Percentiles rank a stretch among this genome's conserved stretches.
These are phyloP conservation scores for Yamadazyma taylorii DNA, from an alignment of 1,139 yeast species.

Conservation along the genomic window DNA sequence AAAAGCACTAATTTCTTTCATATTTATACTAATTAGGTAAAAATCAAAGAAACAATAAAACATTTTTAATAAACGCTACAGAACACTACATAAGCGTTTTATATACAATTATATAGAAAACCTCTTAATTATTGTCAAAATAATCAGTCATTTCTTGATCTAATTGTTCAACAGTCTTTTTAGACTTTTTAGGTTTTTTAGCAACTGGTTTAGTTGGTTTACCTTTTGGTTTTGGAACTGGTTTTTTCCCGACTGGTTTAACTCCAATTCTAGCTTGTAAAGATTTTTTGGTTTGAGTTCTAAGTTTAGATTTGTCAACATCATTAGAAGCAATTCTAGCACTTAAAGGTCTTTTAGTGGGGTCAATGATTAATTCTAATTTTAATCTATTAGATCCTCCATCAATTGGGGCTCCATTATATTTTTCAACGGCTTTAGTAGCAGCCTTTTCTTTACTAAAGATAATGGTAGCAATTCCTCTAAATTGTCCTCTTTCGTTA, in stretches of 20 bases:
- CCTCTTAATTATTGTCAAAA: slow-evolving; percentile 40
- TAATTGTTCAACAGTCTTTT: slow-evolving; percentile 84
- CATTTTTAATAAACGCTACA: too few species aligned
- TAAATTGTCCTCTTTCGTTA: slow-evolving; percentile 86
- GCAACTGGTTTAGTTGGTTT: slow-evolving; percentile 20
- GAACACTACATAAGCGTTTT: background rate
- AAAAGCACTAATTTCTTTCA: too few species aligned
- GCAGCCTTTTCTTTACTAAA: slow-evolving; percentile 74
- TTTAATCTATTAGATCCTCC: slow-evolving; percentile 77
- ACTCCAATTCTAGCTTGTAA: slow-evolving; percentile 17
- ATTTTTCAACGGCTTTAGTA: slow-evolving; percentile 68
- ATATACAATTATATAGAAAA: background rate
- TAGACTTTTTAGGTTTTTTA: slow-evolving; percentile 45
- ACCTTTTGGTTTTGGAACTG: slow-evolving; percentile 27
- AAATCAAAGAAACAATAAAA: too few species aligned
- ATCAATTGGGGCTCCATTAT: slow-evolving; percentile 93
- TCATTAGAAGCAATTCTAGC: slow-evolving; percentile 63
- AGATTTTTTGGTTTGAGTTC: slow-evolving; percentile 14
- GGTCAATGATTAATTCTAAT: slow-evolving; percentile 85
- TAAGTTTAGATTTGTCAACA: slow-evolving; percentile 13
- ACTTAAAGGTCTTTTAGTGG: slow-evolving; percentile 73
- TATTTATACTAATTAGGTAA: too few species aligned
- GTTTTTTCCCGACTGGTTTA: slow-evolving; percentile 14
- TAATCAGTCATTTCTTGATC: slow-evolving; percentile 95
- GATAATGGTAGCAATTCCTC: slow-evolving; percentile 86